These are phyloP conservation scores for Dryadomyces quercivorus DNA, from an alignment of 2,329 filamentous ascomycete genomes.

Conservation along the genomic window DNA sequence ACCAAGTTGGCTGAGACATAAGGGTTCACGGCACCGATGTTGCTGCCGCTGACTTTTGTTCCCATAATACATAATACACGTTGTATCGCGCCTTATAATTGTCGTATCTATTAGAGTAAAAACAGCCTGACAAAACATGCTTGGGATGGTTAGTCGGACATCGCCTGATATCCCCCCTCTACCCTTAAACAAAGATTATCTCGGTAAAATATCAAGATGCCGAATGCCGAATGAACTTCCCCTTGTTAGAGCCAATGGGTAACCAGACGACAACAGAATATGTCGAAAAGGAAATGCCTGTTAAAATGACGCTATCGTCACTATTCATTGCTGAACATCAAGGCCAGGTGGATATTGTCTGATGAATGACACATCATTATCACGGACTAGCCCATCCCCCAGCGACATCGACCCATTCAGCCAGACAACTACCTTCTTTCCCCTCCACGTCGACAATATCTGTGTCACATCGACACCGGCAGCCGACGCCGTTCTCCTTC, in stretches of 20 bases:
- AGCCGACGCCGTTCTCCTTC: conserved; percentile 94
- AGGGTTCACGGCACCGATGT: no score
- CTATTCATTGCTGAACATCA: background rate
- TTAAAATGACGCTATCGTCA: background rate
- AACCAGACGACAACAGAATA: background rate
- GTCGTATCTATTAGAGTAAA: no score
- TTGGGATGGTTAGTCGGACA: no score
- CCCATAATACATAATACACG: no score
- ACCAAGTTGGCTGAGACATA: no score
- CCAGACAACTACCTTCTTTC: conserved; percentile 88
- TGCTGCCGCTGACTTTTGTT: no score
- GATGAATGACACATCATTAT: background rate
- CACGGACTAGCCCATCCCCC: conserved; percentile 68
- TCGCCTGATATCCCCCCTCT: no score
- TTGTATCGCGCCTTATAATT: no score
- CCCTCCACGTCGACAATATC: conserved; percentile 97
- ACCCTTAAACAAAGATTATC: no score
- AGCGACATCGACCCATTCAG: conserved; percentile 95
- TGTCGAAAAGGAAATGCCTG: background rate
- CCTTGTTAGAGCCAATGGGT: background rate
- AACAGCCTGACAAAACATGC: no score
- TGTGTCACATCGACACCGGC: conserved; percentile 90
- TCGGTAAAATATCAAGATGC: no score
- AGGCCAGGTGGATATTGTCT: background rate
- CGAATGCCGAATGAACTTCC: no score